phyloP scores from a whole-genome alignment of 495 filamentous ascomycete species.

The Chaetomidium leptoderma region DNA sequence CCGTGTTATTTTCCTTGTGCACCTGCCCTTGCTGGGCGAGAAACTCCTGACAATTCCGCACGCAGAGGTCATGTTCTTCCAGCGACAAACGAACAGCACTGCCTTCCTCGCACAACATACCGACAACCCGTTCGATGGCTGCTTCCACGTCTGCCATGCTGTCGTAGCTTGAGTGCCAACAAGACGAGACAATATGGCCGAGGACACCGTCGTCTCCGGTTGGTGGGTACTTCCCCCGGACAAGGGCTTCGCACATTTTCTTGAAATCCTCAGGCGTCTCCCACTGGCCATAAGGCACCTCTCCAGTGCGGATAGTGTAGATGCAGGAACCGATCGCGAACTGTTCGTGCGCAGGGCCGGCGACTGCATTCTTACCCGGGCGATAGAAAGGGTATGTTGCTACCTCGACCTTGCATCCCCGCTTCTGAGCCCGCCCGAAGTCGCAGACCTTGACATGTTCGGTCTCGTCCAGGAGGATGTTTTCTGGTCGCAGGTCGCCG shows the following conservation, averaged over 20 bases:
- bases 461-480: background rate
- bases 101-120: background rate
- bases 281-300: background rate
- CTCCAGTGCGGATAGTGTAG: background rate
- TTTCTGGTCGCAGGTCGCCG: conserved; percentile 1
- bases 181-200: conserved; percentile 1
- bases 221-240: background rate
- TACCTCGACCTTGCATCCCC: background rate
- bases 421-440: background rate
- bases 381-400: conserved; percentile 2
- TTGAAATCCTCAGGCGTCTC: background rate
- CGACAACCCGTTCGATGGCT: background rate
- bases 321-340: background rate
- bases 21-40: conserved; percentile 3
- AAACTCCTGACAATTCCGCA: conserved; percentile 1
- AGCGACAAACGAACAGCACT: background rate
- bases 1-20: background rate
- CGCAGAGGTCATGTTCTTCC: conserved; percentile 1
- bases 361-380: background rate
- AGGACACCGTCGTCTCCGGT: background rate
- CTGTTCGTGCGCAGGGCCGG: background rate
- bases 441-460: background rate
- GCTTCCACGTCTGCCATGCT: background rate
- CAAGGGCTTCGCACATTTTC: background rate
- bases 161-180: background rate